These are phyloP conservation scores for Cicer judaicum DNA, from an alignment of 306 rosid genomes.

Conservation along the genomic window DNA sequence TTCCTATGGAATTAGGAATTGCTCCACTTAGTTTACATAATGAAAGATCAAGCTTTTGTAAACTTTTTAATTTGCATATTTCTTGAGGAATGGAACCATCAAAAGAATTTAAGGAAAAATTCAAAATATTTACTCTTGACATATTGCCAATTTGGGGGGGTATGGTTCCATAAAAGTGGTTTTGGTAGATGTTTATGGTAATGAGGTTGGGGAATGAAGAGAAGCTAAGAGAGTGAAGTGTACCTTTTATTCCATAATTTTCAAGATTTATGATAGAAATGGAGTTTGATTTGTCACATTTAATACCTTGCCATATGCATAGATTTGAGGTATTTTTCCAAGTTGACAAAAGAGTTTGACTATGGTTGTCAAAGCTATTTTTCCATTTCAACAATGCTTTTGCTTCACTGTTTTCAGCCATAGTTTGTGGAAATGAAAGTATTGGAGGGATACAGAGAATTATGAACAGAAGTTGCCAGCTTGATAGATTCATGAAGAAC, in stretches of 20 bases:
- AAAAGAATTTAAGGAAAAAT: slow-evolving; percentile 35
- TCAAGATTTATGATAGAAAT: slow-evolving; percentile 12
- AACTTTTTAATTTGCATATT: slow-evolving; percentile 32
- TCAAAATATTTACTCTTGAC: slow-evolving; percentile 32
- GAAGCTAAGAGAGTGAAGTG: slow-evolving; percentile 43
- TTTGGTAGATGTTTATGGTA: slow-evolving; percentile 17
- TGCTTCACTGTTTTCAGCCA: slow-evolving; percentile 37
- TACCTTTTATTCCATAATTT: slow-evolving; percentile 40
- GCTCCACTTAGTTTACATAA: slow-evolving; percentile 32
- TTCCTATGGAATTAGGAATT: slow-evolving; percentile 36
- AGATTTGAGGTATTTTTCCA: slow-evolving; percentile 30
- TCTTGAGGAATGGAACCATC: slow-evolving; percentile 48
- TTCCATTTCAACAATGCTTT: slow-evolving; percentile 44
- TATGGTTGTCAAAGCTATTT: slow-evolving; percentile 36
- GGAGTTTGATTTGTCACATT: slow-evolving; percentile 33
- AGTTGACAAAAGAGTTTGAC: slow-evolving; percentile 38
- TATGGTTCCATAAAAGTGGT: slow-evolving; percentile 38
- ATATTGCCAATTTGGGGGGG: slow-evolving; percentile 46
- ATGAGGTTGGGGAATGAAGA: slow-evolving; percentile 43
- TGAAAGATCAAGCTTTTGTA: slow-evolving; percentile 20
- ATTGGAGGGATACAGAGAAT: slow-evolving; percentile 13
- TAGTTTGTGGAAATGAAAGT: not conserved
- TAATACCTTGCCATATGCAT: slow-evolving; percentile 43
- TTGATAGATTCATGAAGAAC: not conserved
- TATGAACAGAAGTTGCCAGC: not conserved